Percentiles rank a stretch among this genome's conserved stretches.
phyloP scores from a whole-genome alignment of 2,329 filamentous ascomycete species.

The Geosmithia putterillii region DNA sequence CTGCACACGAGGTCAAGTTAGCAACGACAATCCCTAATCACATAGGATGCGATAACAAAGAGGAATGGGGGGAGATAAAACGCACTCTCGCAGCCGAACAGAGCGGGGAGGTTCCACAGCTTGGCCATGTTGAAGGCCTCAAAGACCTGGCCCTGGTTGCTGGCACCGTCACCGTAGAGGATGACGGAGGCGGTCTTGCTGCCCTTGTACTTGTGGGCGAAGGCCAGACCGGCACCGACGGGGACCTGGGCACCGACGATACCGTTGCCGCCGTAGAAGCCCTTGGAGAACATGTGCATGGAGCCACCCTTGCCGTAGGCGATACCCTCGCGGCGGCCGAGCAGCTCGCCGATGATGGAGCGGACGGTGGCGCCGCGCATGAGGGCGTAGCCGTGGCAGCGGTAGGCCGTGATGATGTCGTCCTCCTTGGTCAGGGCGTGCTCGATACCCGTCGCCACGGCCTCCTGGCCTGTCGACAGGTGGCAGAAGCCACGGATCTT shows the following conservation, averaged over 20 bases:
- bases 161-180: constrained; percentile 94
- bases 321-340: constrained; percentile 91
- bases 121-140: constrained; percentile 99
- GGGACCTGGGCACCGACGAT: constrained; percentile 98
- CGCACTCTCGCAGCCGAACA: constrained; percentile 97
- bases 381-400: constrained; percentile 95
- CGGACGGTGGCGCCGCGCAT: constrained; percentile 90
- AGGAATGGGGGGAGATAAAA: constrained; percentile 10
- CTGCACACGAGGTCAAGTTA: constrained; percentile 27
- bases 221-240: constrained; percentile 90
- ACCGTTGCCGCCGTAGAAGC: constrained; percentile 97
- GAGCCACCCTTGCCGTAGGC: constrained; percentile 98
- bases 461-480: constrained; percentile 94
- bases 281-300: constrained; percentile 99
- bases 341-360: constrained; percentile 89
- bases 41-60: not conserved
- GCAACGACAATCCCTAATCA: not conserved
- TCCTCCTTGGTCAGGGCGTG: constrained; percentile 85
- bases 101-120: constrained; percentile 90
- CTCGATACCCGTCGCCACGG: constrained; percentile 93
- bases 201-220: constrained; percentile 88
- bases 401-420: constrained; percentile 95
- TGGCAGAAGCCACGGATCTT: constrained; percentile 99
- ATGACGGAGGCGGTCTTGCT: constrained; percentile 79
- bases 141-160: constrained; percentile 98